Base-by-base conservation (phyloP, 192 early-diverging fungal species). In the Spinellus fusiger region DNA sequence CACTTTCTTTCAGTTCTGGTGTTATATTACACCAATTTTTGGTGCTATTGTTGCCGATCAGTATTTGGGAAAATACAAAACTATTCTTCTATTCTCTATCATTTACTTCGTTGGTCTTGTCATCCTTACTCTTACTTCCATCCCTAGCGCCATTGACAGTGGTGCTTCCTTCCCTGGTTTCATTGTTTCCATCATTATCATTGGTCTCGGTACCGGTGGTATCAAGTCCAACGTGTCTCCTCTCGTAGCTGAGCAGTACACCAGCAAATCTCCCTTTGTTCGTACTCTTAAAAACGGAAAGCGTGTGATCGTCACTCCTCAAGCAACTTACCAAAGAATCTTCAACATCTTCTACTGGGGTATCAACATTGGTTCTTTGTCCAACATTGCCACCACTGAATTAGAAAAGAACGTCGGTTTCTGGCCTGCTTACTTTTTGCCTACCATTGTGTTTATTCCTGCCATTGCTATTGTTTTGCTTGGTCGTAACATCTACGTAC, bases 301-400 rank as follows among this genome's bases (percentile, higher is more conserved):
- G 20, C 70, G 68, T 18, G 87, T 88, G 13, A 78, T 89, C 44
- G 80, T 89, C 7, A 80, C 84, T 63, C 85, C 86, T 47, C 74
- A 77, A 64, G 74, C 86, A 52, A 90, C 90, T 0, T 67, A 86
- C 32, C 87, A 92, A 75, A 81, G 77, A 13, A 86, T 93, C 46
- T 93, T 91, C 75, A 88, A 87, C 65, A 89, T 82, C 84, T 93
- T 93, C 70, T 93, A 93, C 71, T 82, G 80, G 78, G 77, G 83
- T 33, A 88, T 91, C 61, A 88, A 88, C 62, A 29, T 87, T 44
- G 89, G 89, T 27, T 77, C 81, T 10, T 73, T 91, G 49, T 83
- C 70, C 56, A 81, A 77, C 53, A 86, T 76, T 54, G 78, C 72
- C 32, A 82, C 67, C 56, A 83, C 80, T 61, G 78, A 63, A 64